Evolutionary conservation across 768 basidiomycete species (phyloP).

Genomic region (Udeniomyces megalosporus): DNA sequence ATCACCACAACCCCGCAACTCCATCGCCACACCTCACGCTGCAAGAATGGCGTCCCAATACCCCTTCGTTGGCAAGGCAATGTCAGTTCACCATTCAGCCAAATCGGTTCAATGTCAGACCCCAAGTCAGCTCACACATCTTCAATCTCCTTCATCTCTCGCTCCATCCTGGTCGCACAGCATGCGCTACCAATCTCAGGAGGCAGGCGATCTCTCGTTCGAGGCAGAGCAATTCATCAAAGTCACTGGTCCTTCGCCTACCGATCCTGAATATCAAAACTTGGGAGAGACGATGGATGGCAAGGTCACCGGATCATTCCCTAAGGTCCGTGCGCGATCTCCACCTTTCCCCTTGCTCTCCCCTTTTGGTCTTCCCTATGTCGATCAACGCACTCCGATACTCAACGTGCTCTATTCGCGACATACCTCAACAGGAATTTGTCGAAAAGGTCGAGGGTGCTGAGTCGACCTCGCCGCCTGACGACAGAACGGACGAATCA

Average conservation of each 20-base stretch:
- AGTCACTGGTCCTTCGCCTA: background rate
- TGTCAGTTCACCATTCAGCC: background rate
- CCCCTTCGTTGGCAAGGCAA: background rate
- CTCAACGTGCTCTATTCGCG: background rate
- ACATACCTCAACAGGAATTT: background rate
- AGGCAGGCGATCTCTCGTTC: conserved; percentile 4
- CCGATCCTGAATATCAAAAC: background rate
- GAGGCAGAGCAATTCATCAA: background rate
- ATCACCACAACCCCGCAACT: too few species aligned
- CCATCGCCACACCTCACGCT: too few species aligned
- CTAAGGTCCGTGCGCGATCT: background rate
- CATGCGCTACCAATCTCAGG: background rate
- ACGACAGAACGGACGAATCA: too few species aligned
- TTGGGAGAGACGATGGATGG: background rate
- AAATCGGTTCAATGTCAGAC: too few species aligned
- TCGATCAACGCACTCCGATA: too few species aligned
- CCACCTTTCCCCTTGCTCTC: background rate
- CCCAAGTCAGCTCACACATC: too few species aligned
- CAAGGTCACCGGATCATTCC: background rate
- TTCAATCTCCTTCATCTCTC: too few species aligned
- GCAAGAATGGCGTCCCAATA: background rate
- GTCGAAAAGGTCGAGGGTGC: background rate
- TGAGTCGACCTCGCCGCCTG: too few species aligned
- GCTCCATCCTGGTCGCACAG: background rate
- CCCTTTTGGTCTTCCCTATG: background rate